Base-by-base conservation (phyloP, 768 basidiomycete species). In the Leucosporidium yakuticum region DNA sequence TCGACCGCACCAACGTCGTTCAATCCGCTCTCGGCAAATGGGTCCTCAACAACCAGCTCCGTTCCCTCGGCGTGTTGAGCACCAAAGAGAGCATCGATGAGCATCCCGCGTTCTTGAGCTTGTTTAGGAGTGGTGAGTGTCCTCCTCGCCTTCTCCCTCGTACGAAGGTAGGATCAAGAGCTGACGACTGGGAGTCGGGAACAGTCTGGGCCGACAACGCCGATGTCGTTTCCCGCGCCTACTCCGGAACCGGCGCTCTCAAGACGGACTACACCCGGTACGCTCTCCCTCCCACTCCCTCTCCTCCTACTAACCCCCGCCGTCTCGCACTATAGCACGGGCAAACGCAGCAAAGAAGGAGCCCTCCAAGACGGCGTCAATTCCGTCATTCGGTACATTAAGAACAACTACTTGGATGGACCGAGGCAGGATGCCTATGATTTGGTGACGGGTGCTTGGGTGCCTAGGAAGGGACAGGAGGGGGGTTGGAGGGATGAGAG, bases 131-230 rank as follows among this genome's bases (percentile, higher is more conserved):
- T 79, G 84, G 95, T 98, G 73, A 75, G 90, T 80, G 21, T 47
- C 17, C 11, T 32, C 9, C 34, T 31, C 39, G 25, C 23, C 53
- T 32, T 8, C n/a, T 12, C 53, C 3, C 47, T 27, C 32, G 19
- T 39, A 32, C 15, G 34, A n/a, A 14, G 6, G n/a, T n/a, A n/a
- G n/a, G n/a, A n/a, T n/a, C n/a, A n/a, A n/a, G 23, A 59, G 20
- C 39, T 11, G 23, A 27, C 7, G 23, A 25, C 48, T 25, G 12
- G 36, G 51, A 44, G 50, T 29, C 32, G 56, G 29, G 36, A 44
- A 27, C 64, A 98, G 95, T 97, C 81, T 99, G 96, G 96, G 88
- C 96, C 31, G 90, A 98, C 74, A 95, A 98, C 76, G 96, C 91
- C 21, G 92, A 99, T 78, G 81, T 83, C 58, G 90, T 99, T 70